Evolutionary conservation across 2,329 filamentous ascomycete species (phyloP).

Genomic region (Cladosporium colombiae): DNA sequence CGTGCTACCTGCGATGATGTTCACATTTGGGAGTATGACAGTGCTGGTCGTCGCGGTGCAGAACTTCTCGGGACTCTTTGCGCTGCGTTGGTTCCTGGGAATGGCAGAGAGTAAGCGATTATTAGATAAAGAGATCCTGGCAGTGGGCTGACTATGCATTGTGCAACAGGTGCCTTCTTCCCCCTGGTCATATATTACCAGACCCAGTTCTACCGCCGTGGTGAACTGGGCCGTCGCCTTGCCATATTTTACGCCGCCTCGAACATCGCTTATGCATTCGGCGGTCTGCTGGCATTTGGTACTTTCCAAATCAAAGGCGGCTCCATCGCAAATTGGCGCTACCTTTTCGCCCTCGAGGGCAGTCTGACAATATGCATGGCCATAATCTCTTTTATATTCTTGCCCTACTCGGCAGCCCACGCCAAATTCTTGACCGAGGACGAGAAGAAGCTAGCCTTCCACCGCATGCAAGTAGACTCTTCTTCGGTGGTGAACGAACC

Average conservation of each 20-base stretch:
- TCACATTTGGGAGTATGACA: conserved; percentile 66
- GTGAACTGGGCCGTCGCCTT: conserved; percentile 68
- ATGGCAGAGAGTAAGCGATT: conserved; percentile 51
- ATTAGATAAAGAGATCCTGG: too few relatives aligned
- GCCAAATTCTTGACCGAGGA: conserved; percentile 66
- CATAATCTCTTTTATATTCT: conserved; percentile 67
- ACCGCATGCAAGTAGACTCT: conserved; percentile 74
- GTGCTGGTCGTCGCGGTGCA: conserved; percentile 57
- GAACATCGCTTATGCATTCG: conserved; percentile 71
- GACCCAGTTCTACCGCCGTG: conserved; percentile 66
- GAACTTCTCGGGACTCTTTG: conserved; percentile 67
- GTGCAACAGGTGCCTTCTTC: conserved; percentile 57
- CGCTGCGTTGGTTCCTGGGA: conserved; percentile 70
- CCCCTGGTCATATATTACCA: conserved; percentile 66
- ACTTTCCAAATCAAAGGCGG: conserved; percentile 60
- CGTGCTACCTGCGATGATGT: conserved; percentile 68
- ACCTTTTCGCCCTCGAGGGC: conserved; percentile 65
- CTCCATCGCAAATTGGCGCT: conserved; percentile 60
- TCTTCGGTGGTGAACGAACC: conserved; percentile 63
- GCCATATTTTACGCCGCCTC: conserved; percentile 75
- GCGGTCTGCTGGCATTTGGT: conserved; percentile 60
- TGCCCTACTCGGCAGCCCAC: conserved; percentile 64
- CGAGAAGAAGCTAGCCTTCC: conserved; percentile 68
- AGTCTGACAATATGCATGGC: conserved; percentile 59
- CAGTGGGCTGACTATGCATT: background rate